Evolutionary conservation across 1,284 basidiomycete genomes (phyloP), one percentile per base, ranked within the genome.

Genomic region (Tilletia horrida): DNA sequence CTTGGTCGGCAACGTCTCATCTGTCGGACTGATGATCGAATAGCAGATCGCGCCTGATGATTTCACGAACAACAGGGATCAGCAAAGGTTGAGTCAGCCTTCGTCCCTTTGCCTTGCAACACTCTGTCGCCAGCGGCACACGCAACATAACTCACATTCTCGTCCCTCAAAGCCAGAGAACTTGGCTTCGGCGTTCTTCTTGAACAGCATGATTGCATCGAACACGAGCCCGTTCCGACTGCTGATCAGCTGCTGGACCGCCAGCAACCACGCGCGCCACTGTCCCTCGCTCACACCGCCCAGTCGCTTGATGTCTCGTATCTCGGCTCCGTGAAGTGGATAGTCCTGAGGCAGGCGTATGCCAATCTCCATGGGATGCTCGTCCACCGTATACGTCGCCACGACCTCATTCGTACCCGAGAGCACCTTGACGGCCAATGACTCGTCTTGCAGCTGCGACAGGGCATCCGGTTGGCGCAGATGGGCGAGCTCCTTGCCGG

Each of bases 191-290:
- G 83, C 96, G 94, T 97, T 98, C 84, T 91, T 91, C 84, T 95
- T 96, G 86, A 97, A 98, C 68, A 97, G 84, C 18, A 87, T 87
- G n/a, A 98, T 83, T 0, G 91, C 94, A 77, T 98, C 96, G 35
- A 92, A 86, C 48, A 99, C 90, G 55, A 90, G 87, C 3, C 94
- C 94, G 78, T 95, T 94, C 90, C 93, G 65, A 35, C 66, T 76
- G 3, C 90, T 92, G 67, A 96, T 89, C 29, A 91, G 89, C 83
- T 97, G 94, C 81, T 95, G 93, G 35, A 97, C 90, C 25, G 89
- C 91, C 44, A 98, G 86, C 67, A 97, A 85, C 96, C 95, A 98
- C 0, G 91, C 90, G 71, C 93, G 85, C 94, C 95, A 97, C 69
- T 88, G 88, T 69, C 89, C 89, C 78, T 97, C 94, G 25, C 90